phyloP scores from a whole-genome alignment of 148 eudicot genomes.

The Agrostemma githago region DNA sequence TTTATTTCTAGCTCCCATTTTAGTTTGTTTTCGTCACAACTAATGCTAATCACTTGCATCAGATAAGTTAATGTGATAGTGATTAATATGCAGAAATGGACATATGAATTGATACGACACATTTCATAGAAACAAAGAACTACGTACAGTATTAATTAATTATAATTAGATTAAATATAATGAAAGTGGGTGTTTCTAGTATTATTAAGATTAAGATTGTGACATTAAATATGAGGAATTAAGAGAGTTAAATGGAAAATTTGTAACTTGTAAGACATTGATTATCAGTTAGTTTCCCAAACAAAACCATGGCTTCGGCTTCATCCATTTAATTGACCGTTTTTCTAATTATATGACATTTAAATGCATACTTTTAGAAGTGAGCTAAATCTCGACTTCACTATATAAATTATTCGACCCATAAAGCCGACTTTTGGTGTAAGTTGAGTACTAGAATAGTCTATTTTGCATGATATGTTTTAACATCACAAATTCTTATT shows the following conservation, averaged over 20 bases:
- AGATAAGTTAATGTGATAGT: neutral
- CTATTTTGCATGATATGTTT: neutral
- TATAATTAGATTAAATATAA: too few species aligned
- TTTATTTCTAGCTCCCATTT: constrained; percentile 1
- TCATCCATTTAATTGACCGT: neutral
- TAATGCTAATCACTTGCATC: neutral
- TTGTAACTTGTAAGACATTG: constrained; percentile 1
- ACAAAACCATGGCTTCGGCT: neutral
- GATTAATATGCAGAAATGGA: neutral
- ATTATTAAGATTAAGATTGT: neutral
- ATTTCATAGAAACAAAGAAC: neutral
- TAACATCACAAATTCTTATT: too few species aligned
- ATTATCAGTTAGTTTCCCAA: neutral
- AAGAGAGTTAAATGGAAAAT: neutral
- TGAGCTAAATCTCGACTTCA: neutral
- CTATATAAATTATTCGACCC: neutral
- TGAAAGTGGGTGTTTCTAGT: too few species aligned
- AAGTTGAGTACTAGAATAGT: neutral
- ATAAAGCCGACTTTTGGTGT: neutral
- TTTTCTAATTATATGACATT: neutral
- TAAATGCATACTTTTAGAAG: neutral
- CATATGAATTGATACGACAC: neutral
- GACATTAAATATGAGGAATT: neutral
- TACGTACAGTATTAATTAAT: neutral
- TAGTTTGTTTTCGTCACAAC: neutral